These are phyloP conservation scores for Ilyonectria mors-panacis DNA, from an alignment of 2,329 filamentous ascomycete species.

Conservation along the genomic window DNA sequence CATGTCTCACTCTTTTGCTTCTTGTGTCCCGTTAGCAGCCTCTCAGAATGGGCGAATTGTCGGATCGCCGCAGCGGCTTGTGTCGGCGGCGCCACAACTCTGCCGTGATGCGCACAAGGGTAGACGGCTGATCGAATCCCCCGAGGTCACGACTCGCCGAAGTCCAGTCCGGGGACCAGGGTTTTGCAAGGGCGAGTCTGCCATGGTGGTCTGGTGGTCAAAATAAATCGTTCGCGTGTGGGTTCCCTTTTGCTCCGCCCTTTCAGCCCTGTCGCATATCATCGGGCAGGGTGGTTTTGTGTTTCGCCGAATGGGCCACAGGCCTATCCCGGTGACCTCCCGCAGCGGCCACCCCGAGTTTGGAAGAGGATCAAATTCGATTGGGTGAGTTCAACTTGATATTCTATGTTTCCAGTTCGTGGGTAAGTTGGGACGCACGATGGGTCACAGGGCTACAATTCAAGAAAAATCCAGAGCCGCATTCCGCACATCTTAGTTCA, in stretches of 20 bases:
- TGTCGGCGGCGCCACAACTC: constrained; percentile 13
- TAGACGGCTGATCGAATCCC: not conserved
- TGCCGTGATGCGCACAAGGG: constrained; percentile 16
- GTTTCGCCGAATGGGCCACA: not conserved
- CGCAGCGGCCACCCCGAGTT: not conserved
- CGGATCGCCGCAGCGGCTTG: constrained; percentile 7
- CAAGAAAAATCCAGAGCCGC: too few species aligned
- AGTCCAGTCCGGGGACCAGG: not conserved
- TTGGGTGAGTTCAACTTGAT: not conserved
- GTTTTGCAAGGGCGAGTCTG: not conserved
- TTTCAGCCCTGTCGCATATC: constrained; percentile 3
- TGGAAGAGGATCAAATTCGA: not conserved
- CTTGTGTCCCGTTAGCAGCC: constrained; percentile 5
- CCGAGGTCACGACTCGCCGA: constrained; percentile 4
- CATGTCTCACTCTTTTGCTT: constrained; percentile 17
- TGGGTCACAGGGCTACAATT: not conserved
- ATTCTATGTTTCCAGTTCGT: not conserved
- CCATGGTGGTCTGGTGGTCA: not conserved
- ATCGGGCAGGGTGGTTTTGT: not conserved
- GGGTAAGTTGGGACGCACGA: not conserved
- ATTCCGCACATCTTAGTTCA: not conserved
- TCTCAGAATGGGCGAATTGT: constrained; percentile 3
- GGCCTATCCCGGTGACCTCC: not conserved
- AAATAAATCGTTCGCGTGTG: constrained; percentile 11
- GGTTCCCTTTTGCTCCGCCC: not conserved